Evolutionary conservation across 2,329 filamentous ascomycete genomes (phyloP), one percentile per base, ranked within the genome.

Genomic region (Pseudocercospora crystallina): DNA sequence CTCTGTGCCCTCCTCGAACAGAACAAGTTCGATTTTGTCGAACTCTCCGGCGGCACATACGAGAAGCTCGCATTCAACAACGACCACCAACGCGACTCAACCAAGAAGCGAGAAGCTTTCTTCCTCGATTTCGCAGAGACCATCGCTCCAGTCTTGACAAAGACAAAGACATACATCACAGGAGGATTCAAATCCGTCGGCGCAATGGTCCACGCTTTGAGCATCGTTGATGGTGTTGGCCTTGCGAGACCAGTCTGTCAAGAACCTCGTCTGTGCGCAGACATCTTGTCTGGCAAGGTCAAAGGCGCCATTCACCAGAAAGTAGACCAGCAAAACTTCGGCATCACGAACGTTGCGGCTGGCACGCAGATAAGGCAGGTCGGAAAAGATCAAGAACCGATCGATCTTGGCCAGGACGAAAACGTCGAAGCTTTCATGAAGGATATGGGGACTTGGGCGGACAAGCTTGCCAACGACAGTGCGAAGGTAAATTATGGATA

Each of bases 11-110:
- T 61, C 49, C 58, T 82, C 1, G 78, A 82, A 61, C 62, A 70
- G 41, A 73, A 76, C 51, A 66, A 64, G 7, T 80, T 82, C 44
- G 74, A 81, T 64, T 80, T 81, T 57, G 79, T 84, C 10, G 81
- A 84, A 67, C 71, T 85, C 0, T 78, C 73, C 0, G 82, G 82
- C 10, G 82, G 82, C 7, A 85, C 81, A 0, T 83, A 83, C 59
- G 76, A 85, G 65, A 65, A 70, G 13, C 61, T 79, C 0, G 79
- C 73, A 0, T 81, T 82, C 54, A 59, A 58, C 2, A 76, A 81
- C 61, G 60, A 58, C 2, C 77, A 81, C 61, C 72, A 76, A 66
- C 70, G 74, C 42, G 80, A 83, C 37, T 77, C 72, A 12, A 82
- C 80, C 10, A 73, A 73, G 65, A 76, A 78, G 67, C 61, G 68